Evolutionary conservation across 768 basidiomycete genomes (phyloP).

Genomic region (Kwoniella pini): DNA sequence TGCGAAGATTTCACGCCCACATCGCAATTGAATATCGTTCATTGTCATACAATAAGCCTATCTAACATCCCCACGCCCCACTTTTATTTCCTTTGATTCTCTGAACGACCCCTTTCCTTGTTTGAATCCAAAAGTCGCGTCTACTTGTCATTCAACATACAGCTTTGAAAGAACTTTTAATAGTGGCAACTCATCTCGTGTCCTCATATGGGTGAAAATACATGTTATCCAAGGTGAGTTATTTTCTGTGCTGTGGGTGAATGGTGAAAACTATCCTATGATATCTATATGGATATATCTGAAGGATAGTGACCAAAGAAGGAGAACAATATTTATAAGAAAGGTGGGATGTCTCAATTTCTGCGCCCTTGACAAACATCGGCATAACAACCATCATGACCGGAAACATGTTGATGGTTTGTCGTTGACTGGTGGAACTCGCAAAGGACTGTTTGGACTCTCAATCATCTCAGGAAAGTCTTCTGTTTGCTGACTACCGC

Average conservation of each 20-base stretch:
- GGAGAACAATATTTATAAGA: not conserved
- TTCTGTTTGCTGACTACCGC: not conserved
- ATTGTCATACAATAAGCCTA: no score
- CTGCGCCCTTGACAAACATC: not conserved
- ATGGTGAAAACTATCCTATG: no score
- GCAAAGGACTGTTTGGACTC: not conserved
- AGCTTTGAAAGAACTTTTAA: no score
- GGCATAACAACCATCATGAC: not conserved
- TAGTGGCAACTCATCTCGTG: no score
- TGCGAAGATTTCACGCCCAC: no score
- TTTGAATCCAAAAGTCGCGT: not conserved
- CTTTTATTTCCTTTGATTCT: not conserved
- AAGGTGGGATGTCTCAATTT: not conserved
- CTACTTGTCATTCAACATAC: not conserved
- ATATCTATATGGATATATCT: no score
- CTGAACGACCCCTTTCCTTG: not conserved
- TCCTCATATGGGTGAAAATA: no score
- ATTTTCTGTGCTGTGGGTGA: no score
- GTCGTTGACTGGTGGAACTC: not conserved
- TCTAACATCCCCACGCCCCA: not conserved
- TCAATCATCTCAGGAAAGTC: not conserved
- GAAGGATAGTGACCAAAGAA: no score
- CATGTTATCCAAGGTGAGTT: no score
- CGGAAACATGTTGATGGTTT: conserved; percentile 1
- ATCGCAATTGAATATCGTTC: no score